Evolutionary conservation across 345 rosid genomes (phyloP), one percentile per base, ranked within the genome.

Genomic region (Camelina sativa): DNA sequence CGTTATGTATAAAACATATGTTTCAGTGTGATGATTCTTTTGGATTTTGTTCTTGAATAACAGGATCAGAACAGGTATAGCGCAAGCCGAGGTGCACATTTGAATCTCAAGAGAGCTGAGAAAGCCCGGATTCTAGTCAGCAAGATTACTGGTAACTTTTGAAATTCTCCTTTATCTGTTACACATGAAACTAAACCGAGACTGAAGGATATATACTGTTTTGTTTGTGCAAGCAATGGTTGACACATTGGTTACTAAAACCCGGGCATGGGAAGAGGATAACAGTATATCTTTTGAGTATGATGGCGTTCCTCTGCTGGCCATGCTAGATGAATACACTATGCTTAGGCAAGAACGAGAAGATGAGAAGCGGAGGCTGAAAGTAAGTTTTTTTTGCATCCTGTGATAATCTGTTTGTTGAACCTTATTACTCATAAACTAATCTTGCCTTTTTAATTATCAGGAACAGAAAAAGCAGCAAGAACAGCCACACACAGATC

Each of bases 41-140:
- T 75, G 4, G 23, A 19, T 35, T 74, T 58, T 58, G 47, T 63
- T 66, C 11, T 13, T 81, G 76, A 75, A 56, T 81, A 80, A 80
- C 89, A 94, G 96, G 98, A 94, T 77, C 96, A 94, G 67, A 94
- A 94, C 80, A 89, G 97, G 86, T 94, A 94, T 35, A 92, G 86
- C 74, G 89, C 97, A 37, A 89, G 97, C 81, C 85, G 97, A 79
- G 99, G 99, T 53, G 97, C 99, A 1, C 99, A 94, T 77, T 83
- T 92, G 79, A 95, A 95, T 84, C 99, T 95, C 82, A 95, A 95
- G 88, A 97, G 97, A 20, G 99, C 96, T 25, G 99, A 94, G 79
- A 92, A 90, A 79, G 97, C 96, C 38, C 84, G 97, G 60, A 77
- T 86, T 73, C 77, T 95, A 75, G 99, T 95, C 69, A 90, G 86